These are phyloP conservation scores for Colletotrichum siamense DNA, from an alignment of 2,329 filamentous ascomycete genomes.

Conservation along the genomic window DNA sequence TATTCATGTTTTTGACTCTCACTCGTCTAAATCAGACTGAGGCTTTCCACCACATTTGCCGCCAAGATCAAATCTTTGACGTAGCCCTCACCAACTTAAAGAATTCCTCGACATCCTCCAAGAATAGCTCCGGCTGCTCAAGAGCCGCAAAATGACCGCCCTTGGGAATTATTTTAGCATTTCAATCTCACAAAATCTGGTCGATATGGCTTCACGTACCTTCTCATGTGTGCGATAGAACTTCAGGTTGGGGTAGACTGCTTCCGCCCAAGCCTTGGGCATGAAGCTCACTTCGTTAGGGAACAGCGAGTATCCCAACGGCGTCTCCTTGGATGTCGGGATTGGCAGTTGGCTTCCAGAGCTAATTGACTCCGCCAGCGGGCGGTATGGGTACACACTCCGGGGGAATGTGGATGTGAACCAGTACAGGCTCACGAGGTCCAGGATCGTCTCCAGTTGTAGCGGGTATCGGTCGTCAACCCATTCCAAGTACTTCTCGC, in stretches of 20 bases:
- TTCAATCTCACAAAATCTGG: rapidly evolving
- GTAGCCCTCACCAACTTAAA: neutral
- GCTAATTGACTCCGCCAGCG: neutral
- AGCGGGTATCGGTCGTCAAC: slow-evolving; percentile 43
- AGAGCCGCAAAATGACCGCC: slow-evolving; percentile 14
- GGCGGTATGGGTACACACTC: slow-evolving; percentile 55
- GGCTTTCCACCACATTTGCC: neutral
- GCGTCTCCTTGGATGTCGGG: slow-evolving; percentile 41
- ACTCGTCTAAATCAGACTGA: rapidly evolving
- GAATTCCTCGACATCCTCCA: slow-evolving; percentile 12
- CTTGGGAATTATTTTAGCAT: neutral
- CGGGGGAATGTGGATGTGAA: slow-evolving; percentile 53
- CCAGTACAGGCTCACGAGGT: slow-evolving; percentile 60
- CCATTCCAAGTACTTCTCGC: slow-evolving; percentile 63
- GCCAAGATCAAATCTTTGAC: neutral
- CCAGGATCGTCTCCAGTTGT: slow-evolving; percentile 49
- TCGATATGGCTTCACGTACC: neutral
- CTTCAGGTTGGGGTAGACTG: slow-evolving; percentile 20
- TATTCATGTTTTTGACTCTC: rapidly evolving
- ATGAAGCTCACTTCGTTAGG: slow-evolving; percentile 43
- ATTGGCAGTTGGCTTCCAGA: slow-evolving; percentile 5
- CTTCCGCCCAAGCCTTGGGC: slow-evolving; percentile 39
- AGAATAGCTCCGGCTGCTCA: slow-evolving; percentile 13
- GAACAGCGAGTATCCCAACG: slow-evolving; percentile 51
- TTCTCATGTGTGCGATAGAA: slow-evolving; percentile 9